Evolutionary conservation across 2,329 filamentous ascomycete genomes (phyloP).

Genomic region (Penicillium janthinellum): DNA sequence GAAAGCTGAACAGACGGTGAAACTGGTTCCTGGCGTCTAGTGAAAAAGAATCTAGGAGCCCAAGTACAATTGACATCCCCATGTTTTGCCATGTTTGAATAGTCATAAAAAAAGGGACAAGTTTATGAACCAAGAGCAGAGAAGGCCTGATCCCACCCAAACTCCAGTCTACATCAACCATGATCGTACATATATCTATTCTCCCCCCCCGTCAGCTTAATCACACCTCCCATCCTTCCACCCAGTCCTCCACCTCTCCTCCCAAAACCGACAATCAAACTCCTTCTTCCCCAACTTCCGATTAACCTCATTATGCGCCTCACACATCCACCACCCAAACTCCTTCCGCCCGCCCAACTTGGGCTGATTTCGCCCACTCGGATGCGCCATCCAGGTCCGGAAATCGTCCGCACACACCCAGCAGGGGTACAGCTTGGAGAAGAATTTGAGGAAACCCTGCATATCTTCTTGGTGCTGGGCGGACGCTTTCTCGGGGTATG

Average conservation of each 20-base stretch:
- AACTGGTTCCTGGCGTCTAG: not conserved
- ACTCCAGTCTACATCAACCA: not conserved
- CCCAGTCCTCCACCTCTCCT: conserved; percentile 91
- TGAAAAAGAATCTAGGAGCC: no score
- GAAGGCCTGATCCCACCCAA: conserved; percentile 1
- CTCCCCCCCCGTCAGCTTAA: conserved; percentile 35
- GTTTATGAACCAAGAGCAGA: conserved; percentile 13
- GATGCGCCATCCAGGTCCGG: conserved; percentile 71
- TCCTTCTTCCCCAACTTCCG: conserved; percentile 82
- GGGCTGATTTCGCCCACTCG: conserved; percentile 62
- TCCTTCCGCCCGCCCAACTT: conserved; percentile 53
- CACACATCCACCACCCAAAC: conserved; percentile 54
- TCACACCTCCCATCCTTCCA: conserved; percentile 71
- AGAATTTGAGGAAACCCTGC: conserved; percentile 73
- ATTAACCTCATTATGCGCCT: conserved; percentile 55
- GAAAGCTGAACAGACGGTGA: not conserved
- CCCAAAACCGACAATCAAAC: conserved; percentile 90
- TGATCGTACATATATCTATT: conserved; percentile 4
- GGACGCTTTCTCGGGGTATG: conserved; percentile 74
- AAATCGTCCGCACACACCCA: conserved; percentile 96
- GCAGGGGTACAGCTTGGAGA: conserved; percentile 89
- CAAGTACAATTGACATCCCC: not conserved
- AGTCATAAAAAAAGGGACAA: conserved; percentile 17
- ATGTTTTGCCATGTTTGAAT: not conserved
- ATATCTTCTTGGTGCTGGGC: conserved; percentile 73